These are phyloP conservation scores for Eutrema salsugineum DNA, from an alignment of 441 rosid genomes.

Conservation along the genomic window DNA sequence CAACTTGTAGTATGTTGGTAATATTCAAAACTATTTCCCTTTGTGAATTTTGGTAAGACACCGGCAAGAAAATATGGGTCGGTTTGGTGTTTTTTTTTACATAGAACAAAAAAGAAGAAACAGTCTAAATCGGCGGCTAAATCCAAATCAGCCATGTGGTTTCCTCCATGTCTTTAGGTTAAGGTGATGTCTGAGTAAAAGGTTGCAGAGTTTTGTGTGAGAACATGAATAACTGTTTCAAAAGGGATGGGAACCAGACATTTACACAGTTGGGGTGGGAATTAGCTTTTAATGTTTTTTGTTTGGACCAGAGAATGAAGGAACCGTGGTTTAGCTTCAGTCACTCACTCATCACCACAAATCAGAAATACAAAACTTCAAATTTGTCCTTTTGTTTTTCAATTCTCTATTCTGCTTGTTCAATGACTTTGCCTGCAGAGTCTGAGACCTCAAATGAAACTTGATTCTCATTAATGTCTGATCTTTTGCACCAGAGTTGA, in stretches of 20 bases:
- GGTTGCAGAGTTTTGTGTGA: constrained; percentile 42
- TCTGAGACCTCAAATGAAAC: constrained; percentile 23
- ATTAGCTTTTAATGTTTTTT: constrained; percentile 48
- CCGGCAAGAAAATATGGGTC: constrained; percentile 52
- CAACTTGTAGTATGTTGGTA: constrained; percentile 29
- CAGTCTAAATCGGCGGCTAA: constrained; percentile 30
- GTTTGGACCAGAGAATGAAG: constrained; percentile 18
- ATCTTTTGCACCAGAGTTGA: neutral
- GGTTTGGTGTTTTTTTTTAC: constrained; percentile 21
- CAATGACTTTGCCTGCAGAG: constrained; percentile 18
- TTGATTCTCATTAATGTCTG: constrained; percentile 21
- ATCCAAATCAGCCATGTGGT: constrained; percentile 22
- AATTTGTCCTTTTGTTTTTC: constrained; percentile 29
- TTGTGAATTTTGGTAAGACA: neutral
- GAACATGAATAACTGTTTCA: constrained; percentile 39
- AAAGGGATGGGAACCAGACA: constrained; percentile 44
- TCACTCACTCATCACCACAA: constrained; percentile 16
- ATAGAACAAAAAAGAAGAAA: constrained; percentile 7
- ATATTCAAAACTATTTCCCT: constrained; percentile 13
- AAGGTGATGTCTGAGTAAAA: constrained; percentile 48
- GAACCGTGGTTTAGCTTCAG: constrained; percentile 16
- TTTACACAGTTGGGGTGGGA: constrained; percentile 35
- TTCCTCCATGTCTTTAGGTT: constrained; percentile 22
- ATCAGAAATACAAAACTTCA: neutral
- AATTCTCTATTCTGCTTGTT: constrained; percentile 25